phyloP scores from a whole-genome alignment of 257 asterid species.

The Fraxinus anomala region DNA sequence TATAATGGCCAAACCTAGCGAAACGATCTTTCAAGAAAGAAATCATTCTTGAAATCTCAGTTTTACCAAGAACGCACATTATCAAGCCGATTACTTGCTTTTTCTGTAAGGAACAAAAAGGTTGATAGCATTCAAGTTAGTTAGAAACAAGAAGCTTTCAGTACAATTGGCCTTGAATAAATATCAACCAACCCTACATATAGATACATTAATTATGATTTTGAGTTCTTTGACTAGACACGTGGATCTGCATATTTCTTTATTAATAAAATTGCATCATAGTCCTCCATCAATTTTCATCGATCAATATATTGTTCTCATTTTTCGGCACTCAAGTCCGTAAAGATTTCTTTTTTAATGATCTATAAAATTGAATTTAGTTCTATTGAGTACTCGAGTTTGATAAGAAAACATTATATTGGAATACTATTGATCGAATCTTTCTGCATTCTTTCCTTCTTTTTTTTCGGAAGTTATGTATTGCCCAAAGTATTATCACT shows the following conservation, averaged over 20 bases:
- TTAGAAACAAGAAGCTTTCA: slow-evolving; percentile 18
- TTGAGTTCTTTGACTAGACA: not conserved
- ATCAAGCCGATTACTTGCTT: slow-evolving; percentile 28
- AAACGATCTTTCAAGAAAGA: no score
- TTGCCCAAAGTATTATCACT: no score
- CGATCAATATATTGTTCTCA: not conserved
- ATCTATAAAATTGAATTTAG: not conserved
- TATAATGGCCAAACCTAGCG: not conserved
- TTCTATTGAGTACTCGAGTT: no score
- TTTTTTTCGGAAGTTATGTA: no score
- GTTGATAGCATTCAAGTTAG: slow-evolving; percentile 32
- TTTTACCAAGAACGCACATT: slow-evolving; percentile 19
- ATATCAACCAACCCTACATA: slow-evolving; percentile 34
- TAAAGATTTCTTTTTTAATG: not conserved
- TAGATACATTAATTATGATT: slow-evolving; percentile 20
- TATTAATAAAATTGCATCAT: not conserved
- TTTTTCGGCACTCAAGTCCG: not conserved
- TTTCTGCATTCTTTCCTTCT: no score
- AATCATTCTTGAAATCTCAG: slow-evolving; percentile 25
- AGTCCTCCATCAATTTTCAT: no score
- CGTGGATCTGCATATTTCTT: not conserved
- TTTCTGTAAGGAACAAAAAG: slow-evolving; percentile 23
- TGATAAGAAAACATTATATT: no score
- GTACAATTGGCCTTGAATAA: slow-evolving; percentile 22
- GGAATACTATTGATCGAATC: no score